These are phyloP conservation scores for Solanum rostratum DNA, from an alignment of 257 asterid genomes.

Conservation along the genomic window DNA sequence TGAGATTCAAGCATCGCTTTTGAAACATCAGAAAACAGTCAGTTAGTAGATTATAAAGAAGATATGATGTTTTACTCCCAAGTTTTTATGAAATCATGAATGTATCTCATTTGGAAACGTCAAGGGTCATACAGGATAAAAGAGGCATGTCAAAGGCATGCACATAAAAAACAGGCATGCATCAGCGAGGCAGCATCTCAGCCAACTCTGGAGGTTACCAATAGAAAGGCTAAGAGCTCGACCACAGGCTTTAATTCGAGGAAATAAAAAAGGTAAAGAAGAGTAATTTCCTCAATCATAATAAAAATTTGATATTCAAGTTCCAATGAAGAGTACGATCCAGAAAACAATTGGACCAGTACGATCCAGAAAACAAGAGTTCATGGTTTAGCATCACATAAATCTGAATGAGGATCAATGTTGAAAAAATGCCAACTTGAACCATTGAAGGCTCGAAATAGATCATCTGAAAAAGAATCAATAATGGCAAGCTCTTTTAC, in stretches of 20 bases:
- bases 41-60: background rate
- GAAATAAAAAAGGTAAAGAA: background rate
- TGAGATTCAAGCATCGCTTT: background rate
- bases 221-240: background rate
- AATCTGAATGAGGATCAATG: constrained; percentile 10
- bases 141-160: background rate
- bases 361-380: background rate
- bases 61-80: background rate
- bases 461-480: constrained; percentile 28
- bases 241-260: background rate
- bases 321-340: background rate
- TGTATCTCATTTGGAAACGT: background rate
- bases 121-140: background rate
- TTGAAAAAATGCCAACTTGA: constrained; percentile 74
- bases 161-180: background rate
- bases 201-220: background rate
- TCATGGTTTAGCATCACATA: background rate
- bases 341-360: background rate
- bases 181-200: background rate
- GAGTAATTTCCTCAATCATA: background rate
- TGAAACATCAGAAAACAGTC: background rate
- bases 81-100: background rate
- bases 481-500: constrained; percentile 32
- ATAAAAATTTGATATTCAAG: background rate
- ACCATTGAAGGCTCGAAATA: constrained; percentile 46